phyloP scores from a whole-genome alignment of 371 early-diverging fungal species.

The Rhizopus microsporus region DNA sequence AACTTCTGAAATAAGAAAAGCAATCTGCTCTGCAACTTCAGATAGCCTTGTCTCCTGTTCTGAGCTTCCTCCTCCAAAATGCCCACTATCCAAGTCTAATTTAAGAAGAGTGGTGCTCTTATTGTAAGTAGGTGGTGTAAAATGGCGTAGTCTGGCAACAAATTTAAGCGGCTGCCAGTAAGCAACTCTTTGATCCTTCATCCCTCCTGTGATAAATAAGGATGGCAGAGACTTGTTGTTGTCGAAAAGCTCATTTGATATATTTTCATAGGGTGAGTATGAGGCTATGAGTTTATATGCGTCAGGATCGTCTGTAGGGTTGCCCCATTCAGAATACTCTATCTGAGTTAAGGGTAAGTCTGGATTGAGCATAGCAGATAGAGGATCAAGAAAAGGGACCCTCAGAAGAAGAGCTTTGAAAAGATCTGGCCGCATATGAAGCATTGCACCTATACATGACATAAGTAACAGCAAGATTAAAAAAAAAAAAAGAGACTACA shows the following conservation, averaged over 20 bases:
- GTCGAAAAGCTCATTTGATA: conserved; percentile 25
- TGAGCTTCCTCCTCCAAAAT: conserved; percentile 53
- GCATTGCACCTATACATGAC: conserved; percentile 54
- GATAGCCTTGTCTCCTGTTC: conserved; percentile 50
- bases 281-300: conserved; percentile 62
- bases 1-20: conserved; percentile 51
- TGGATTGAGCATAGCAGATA: conserved; percentile 78
- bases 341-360: conserved; percentile 74
- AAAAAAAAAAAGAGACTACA: not conserved
- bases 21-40: conserved; percentile 53
- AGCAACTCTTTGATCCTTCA: conserved; percentile 77
- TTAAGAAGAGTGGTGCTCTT: conserved; percentile 26
- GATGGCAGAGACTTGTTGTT: conserved; percentile 46
- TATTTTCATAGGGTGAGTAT: conserved; percentile 83
- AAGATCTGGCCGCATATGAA: conserved; percentile 73
- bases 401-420: conserved; percentile 77
- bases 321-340: conserved; percentile 89
- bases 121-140: conserved; percentile 15
- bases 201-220: conserved; percentile 74
- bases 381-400: conserved; percentile 88
- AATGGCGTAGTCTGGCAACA: conserved; percentile 57
- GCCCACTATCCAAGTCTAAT: conserved; percentile 54
- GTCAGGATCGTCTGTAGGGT: conserved; percentile 55
- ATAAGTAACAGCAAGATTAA: not conserved
- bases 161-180: conserved; percentile 79